Base-by-base conservation (phyloP, 805 yeast species). In the Saturnispora sekii region DNA sequence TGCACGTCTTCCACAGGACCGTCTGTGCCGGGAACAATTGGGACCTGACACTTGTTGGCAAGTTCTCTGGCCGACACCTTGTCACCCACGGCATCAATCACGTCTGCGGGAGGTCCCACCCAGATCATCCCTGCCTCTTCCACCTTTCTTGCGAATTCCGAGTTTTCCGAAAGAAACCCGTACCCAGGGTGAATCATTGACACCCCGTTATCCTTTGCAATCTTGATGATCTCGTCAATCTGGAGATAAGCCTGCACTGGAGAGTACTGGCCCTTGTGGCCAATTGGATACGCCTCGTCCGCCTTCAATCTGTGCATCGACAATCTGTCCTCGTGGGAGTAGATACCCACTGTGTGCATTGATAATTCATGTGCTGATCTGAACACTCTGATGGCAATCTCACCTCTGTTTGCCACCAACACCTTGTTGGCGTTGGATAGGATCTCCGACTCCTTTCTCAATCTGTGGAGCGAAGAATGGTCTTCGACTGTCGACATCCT, bases 101-200 rank as follows among this genome's bases (percentile, higher is more conserved):
- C 89, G 48, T 85, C 88, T 40, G 96, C 96, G 11, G 93, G 73
- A n/a, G 98, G 98, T 12, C 98, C 98, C 37, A 90, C 93, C 65
- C 90, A 90, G 2, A 81, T 84, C 55, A 90, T 81, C 31, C 93
- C 94, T 60, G 85, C 96, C 44, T 66, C 67, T 28, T 68, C 82
- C 67, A 96, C 81, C 58, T 88, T 76, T 60, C 87, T 96, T 38
- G 97, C 84, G 60, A 90, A 90, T 46, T 86, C 96, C 17, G 97
- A 96, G 62, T 90, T 90, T 65, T 90, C 98, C 15, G 96, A 86
- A 35, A 90, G 68, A 72, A 90, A 90, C 2, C 98, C 98, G 60
- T 93, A 90, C 47, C 98, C 98, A 4, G 98, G 98, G 51, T 93
- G 84, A 51, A 90, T 88, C 14, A 97, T 97, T 60, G 90, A 84